A percentile compares a stretch with the other conserved stretches of the same genome.
These are phyloP conservation scores for Mycena filopes DNA, from an alignment of 768 basidiomycete species.

Conservation along the genomic window DNA sequence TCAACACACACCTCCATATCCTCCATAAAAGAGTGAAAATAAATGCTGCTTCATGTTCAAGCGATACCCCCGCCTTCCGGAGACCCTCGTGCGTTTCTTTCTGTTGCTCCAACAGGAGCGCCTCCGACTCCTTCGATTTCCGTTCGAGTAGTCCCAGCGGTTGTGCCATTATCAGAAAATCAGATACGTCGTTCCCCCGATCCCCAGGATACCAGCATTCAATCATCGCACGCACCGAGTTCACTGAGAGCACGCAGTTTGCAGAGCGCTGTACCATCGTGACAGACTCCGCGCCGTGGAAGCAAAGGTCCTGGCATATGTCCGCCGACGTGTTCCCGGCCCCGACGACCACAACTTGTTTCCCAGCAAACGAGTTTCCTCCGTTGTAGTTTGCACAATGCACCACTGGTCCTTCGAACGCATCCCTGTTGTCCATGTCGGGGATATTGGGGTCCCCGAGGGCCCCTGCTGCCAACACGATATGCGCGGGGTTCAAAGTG, in stretches of 20 bases:
- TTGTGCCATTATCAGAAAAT: slow-evolving; percentile 24
- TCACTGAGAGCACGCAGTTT: slow-evolving; percentile 42
- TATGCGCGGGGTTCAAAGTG: slow-evolving; percentile 48
- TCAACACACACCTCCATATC: background rate
- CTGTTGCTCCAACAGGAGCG: background rate
- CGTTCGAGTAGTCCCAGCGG: slow-evolving; percentile 11
- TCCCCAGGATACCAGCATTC: slow-evolving; percentile 32
- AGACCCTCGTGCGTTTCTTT: slow-evolving; percentile 16
- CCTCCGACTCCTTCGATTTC: slow-evolving; percentile 9
- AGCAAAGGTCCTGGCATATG: slow-evolving; percentile 48
- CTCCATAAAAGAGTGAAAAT: background rate
- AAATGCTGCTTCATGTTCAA: background rate
- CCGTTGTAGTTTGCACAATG: slow-evolving; percentile 45
- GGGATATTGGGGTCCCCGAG: slow-evolving; percentile 48
- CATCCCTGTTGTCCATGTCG: slow-evolving; percentile 31
- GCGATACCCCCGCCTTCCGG: slow-evolving; percentile 17
- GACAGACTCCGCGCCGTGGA: slow-evolving; percentile 44
- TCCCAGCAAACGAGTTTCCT: slow-evolving; percentile 41
- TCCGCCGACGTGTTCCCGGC: slow-evolving; percentile 52
- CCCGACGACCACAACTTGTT: slow-evolving; percentile 52
- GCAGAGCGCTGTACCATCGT: slow-evolving; percentile 56
- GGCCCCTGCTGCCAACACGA: slow-evolving; percentile 51
- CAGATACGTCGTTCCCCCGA: slow-evolving; percentile 33
- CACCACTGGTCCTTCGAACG: slow-evolving; percentile 43
- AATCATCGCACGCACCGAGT: background rate